phyloP scores from a whole-genome alignment of 345 rosid species.

The Sisymbrium irio region DNA sequence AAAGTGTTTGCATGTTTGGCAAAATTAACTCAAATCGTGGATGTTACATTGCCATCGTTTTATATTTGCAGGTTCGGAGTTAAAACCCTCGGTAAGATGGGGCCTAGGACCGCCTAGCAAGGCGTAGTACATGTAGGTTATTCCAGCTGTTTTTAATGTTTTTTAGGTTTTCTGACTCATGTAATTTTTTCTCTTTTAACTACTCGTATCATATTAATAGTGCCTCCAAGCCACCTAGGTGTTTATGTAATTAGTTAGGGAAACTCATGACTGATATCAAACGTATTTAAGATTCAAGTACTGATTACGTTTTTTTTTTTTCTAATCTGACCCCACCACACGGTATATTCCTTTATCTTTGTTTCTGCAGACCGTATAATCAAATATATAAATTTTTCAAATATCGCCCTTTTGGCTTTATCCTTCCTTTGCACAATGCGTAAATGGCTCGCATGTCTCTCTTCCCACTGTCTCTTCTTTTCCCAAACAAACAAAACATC shows the following conservation, averaged over 20 bases:
- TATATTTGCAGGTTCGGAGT: background rate
- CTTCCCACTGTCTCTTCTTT: constrained; percentile 9
- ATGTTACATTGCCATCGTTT: background rate
- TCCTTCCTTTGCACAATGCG: constrained; percentile 33
- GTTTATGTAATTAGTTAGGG: constrained; percentile 15
- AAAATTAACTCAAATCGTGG: background rate
- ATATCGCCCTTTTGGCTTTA: background rate
- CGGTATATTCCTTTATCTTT: background rate
- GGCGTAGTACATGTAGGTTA: background rate
- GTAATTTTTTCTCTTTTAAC: background rate
- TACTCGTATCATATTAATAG: background rate
- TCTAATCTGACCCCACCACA: constrained; percentile 12
- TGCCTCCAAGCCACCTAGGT: background rate
- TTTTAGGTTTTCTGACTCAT: background rate
- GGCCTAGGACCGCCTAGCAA: background rate
- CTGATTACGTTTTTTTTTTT: background rate
- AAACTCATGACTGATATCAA: constrained; percentile 12
- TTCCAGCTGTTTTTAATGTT: background rate
- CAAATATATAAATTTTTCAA: background rate
- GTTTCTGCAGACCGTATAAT: background rate
- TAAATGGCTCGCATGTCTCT: constrained; percentile 34
- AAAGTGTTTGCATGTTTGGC: background rate
- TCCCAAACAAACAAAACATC: constrained; percentile 21
- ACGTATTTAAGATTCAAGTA: constrained; percentile 22
- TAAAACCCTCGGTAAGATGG: background rate